Conservation (phyloP, 2,329 filamentous ascomycete species). For the Scleromitrula shiraiana region DNA sequence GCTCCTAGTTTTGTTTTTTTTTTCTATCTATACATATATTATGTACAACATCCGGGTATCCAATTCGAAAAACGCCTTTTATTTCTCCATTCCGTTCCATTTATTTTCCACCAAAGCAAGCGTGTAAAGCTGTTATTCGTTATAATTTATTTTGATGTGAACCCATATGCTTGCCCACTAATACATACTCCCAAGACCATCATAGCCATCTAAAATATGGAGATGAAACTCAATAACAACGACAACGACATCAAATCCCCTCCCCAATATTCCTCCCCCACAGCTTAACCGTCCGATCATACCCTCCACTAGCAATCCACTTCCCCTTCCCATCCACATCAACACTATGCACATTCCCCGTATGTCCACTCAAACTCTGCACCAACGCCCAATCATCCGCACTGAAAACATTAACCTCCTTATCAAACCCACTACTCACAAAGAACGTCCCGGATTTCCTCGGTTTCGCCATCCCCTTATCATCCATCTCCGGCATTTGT, state of each 20-base stretch:
- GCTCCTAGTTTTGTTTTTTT: too few relatives aligned
- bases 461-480: slow-evolving; percentile 59
- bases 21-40: too few relatives aligned
- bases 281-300: slow-evolving; percentile 91
- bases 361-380: slow-evolving; percentile 82
- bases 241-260: slow-evolving; percentile 36
- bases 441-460: slow-evolving; percentile 90
- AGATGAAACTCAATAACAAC: too few relatives aligned
- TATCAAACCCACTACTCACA: slow-evolving; percentile 85
- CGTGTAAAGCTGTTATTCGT: too few relatives aligned
- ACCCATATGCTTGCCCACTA: too few relatives aligned
- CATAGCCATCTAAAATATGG: too few relatives aligned
- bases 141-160: too few relatives aligned
- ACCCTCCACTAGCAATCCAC: slow-evolving; percentile 92
- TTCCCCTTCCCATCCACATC: slow-evolving; percentile 79
- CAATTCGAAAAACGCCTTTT: too few relatives aligned
- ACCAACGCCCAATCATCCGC: slow-evolving; percentile 92
- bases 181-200: too few relatives aligned
- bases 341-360: slow-evolving; percentile 82
- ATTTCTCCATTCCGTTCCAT: too few relatives aligned
- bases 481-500: slow-evolving; percentile 52
- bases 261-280: slow-evolving; percentile 81
- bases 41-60: too few relatives aligned
- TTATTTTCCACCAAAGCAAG: too few relatives aligned
- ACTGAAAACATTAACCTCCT: slow-evolving; percentile 90